Evolutionary conservation across 1,284 basidiomycete species (phyloP), one percentile per base, ranked within the genome.

Genomic region (Ceratobasidium sp.): DNA sequence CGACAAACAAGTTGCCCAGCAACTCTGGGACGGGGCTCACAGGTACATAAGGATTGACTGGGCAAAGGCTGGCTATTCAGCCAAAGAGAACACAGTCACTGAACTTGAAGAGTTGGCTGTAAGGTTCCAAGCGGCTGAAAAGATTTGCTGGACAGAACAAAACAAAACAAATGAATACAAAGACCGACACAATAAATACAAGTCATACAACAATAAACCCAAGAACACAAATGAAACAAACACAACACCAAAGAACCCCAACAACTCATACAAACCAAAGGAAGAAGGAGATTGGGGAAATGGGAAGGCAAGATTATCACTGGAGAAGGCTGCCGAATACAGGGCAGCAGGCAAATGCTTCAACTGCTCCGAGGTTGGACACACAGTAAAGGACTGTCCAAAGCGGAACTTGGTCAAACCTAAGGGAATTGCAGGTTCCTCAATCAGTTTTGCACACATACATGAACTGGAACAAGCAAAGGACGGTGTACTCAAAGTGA

Each of bases 111-210:
- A 58, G 25, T 58, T 47, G 15, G 72, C 47, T 7, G 52, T 71
- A 20, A 43, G 56, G 17, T 69, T 71, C 38, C 70, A 72, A 49
- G n/a, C 29, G n/a, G 58, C 57, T 20, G 67, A 71, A 20, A n/a
- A 32, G 35, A 31, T 55, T 13, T 17, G 34, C 20, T 40, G 54
- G 17, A 50, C 20, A 7, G 57, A 71, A 42, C 35, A 62, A 7
- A 62, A 47, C 42, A 13, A 35, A 54, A 35, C 15, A 40, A 50
- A 27, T 47, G n/a, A 43, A 10, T 17, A 5, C 12, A 8, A 10
- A 25, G 5, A 15, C 12, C n/a, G 38, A 10, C 25, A 15, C n/a
- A 49, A 6, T 20, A 45, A 45, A 45, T 15, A 20, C 42, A 45
- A 45, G 42, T n/a, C 42, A 7, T 15, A 45, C 22, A n/a, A 45